Base-by-base conservation (phyloP, 2,329 filamentous ascomycete species). In the Pyrenochaeta sp. region DNA sequence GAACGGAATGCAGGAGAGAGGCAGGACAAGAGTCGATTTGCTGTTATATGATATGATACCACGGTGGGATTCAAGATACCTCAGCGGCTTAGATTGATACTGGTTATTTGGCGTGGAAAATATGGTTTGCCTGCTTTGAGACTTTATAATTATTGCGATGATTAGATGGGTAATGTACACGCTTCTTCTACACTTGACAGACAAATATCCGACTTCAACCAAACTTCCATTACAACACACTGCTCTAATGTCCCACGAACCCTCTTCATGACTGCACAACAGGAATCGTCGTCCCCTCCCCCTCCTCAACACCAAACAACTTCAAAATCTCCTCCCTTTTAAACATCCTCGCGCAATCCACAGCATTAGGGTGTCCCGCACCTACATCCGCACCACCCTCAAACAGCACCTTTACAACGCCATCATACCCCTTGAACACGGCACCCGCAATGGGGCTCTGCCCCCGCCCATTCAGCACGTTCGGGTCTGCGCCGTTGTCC, bases 371-470 rank as follows among this genome's bases (percentile, higher is more conserved):
- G 48, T 73, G 71, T 11, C 77, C 76, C 9, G 59, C 58, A 15
- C 49, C 41, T 4, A 74, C 34, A 59, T 77, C 72, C 40, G 74
- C 75, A 2, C 72, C 74, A 1, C 60, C 68, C 27, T 75, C 71
- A 41, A 71, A 68, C 47, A 81, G 38, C 24, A 72, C 79, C 63
- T 81, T 80, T 7, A 89, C 79, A 3, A 89, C 82, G 3, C 79
- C 81, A 41, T 81, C 78, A 60, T 87, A 84, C 8, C 82, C 82
- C 69, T 90, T 90, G 67, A 90, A 90, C 7, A 90, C 83, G 0
- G 86, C 86, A 0, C 87, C 87, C 0, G 86, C 86, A 3, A 90
- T 74, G 0, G 84, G 83, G 50, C 84, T 87, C 69, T 90, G 87
- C 0, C 83, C 83, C 30, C 81, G 72, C 48, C 86, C 86, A 51